Conservation (phyloP, 257 asterid species). For the Nicotiana benthamiana region DNA sequence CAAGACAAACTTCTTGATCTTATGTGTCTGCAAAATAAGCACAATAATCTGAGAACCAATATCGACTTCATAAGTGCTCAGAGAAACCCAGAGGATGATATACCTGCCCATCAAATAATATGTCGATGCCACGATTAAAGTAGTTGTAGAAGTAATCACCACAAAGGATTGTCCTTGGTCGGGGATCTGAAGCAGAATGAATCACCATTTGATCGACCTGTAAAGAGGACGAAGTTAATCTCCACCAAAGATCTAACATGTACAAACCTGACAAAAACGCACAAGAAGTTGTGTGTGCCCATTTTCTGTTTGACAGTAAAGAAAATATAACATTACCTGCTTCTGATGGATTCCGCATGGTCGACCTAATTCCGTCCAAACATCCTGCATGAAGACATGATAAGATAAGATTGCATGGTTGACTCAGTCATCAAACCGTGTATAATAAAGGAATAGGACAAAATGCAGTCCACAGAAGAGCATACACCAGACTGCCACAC, state of each 20-base stretch:
- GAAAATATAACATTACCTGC: constrained; percentile 33
- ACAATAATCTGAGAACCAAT: background rate
- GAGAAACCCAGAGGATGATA: background rate
- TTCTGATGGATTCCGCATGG: constrained; percentile 86
- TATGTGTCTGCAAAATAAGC: constrained; percentile 51
- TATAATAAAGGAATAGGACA: background rate
- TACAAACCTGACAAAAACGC: background rate
- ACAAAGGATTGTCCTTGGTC: constrained; percentile 64
- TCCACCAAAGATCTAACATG: background rate
- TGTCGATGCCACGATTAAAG: constrained; percentile 71
- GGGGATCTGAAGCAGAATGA: constrained; percentile 75
- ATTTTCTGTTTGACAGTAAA: background rate
- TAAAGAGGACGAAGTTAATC: constrained; percentile 12
- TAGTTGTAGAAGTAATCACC: constrained; percentile 78
- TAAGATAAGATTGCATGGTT: background rate
- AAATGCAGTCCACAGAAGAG: background rate
- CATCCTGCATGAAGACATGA: constrained; percentile 41
- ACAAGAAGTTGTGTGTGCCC: background rate
- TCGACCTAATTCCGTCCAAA: constrained; percentile 86
- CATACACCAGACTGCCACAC: background rate
- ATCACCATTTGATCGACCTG: constrained; percentile 89
- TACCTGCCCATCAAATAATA: constrained; percentile 81
- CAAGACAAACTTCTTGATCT: constrained; percentile 67
- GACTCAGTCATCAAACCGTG: background rate
- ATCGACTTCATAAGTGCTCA: background rate